Evolutionary conservation across 495 filamentous ascomycete species (phyloP).

Genomic region (Neurospora africana): DNA sequence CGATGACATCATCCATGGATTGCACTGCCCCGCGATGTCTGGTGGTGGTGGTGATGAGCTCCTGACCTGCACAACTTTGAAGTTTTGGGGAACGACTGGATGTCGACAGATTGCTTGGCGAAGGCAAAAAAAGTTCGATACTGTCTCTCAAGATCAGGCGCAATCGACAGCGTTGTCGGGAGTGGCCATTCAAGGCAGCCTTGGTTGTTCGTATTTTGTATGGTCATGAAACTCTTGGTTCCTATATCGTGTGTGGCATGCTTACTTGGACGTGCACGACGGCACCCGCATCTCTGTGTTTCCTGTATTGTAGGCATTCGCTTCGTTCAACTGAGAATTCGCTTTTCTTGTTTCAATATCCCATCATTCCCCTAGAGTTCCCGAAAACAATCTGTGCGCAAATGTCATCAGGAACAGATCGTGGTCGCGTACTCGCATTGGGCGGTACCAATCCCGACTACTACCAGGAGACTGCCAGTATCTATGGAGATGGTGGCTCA

Average conservation of each 20-base stretch:
- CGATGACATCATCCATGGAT: background rate
- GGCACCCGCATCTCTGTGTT: background rate
- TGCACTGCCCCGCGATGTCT: background rate
- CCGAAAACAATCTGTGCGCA: background rate
- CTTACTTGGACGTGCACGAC: background rate
- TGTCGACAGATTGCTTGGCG: background rate
- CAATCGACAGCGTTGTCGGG: background rate
- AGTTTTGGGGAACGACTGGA: background rate
- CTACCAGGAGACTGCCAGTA: conserved; percentile 11
- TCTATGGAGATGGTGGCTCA: background rate
- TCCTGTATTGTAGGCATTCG: background rate
- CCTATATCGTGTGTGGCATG: background rate
- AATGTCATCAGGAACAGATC: background rate
- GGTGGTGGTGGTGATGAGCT: background rate
- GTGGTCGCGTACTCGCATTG: conserved; percentile 2
- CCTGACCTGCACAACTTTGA: background rate
- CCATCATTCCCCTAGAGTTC: background rate
- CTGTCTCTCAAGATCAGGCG: background rate
- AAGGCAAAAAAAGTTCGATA: background rate
- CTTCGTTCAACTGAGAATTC: background rate
- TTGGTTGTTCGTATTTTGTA: background rate
- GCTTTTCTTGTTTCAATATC: background rate
- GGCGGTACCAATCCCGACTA: conserved; percentile 9
- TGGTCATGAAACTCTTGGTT: background rate
- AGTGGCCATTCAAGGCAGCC: background rate